phyloP scores from a whole-genome alignment of 192 early-diverging fungal genomes.

The Backusella psychrophila region DNA sequence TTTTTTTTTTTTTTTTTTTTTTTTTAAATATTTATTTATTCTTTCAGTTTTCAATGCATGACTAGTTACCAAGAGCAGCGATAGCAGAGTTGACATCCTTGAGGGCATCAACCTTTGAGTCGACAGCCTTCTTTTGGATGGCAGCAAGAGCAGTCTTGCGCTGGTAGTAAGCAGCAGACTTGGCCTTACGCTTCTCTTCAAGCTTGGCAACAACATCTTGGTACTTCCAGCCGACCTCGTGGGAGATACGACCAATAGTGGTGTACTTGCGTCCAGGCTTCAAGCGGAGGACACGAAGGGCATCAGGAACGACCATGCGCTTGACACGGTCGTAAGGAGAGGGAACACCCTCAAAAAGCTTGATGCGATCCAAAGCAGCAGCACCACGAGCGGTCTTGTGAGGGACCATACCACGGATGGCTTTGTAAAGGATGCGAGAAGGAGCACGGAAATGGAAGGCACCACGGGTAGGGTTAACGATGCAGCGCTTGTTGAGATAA shows the following conservation, averaged over 20 bases:
- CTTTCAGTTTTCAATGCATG: not conserved
- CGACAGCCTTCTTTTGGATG: conserved; percentile 36
- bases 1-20: too few species aligned
- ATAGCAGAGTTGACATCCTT: conserved; percentile 36
- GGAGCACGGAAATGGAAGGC: conserved; percentile 99
- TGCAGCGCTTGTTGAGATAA: conserved; percentile 97
- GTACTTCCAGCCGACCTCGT: conserved; percentile 99
- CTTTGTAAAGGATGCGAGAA: conserved; percentile 95
- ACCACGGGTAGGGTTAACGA: conserved; percentile 96
- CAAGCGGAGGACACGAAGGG: conserved; percentile 95
- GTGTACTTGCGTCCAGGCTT: conserved; percentile 98
- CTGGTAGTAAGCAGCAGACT: conserved; percentile 89
- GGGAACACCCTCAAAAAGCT: conserved; percentile 99
- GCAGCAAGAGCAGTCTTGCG: conserved; percentile 67
- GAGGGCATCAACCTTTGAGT: conserved; percentile 31
- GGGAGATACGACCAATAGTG: conserved; percentile 87
- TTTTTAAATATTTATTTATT: not conserved
- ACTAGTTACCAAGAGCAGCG: conserved; percentile 31
- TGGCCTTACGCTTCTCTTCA: conserved; percentile 99
- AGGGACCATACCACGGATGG: conserved; percentile 98
- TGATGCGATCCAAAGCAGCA: conserved; percentile 94
- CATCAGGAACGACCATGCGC: conserved; percentile 96
- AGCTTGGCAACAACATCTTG: conserved; percentile 93
- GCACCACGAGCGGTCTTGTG: conserved; percentile 99
- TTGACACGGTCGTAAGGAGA: conserved; percentile 96